Evolutionary conservation across 2,329 filamentous ascomycete species (phyloP), one percentile per base, ranked within the genome.

Genomic region (Beauveria caledonica): DNA sequence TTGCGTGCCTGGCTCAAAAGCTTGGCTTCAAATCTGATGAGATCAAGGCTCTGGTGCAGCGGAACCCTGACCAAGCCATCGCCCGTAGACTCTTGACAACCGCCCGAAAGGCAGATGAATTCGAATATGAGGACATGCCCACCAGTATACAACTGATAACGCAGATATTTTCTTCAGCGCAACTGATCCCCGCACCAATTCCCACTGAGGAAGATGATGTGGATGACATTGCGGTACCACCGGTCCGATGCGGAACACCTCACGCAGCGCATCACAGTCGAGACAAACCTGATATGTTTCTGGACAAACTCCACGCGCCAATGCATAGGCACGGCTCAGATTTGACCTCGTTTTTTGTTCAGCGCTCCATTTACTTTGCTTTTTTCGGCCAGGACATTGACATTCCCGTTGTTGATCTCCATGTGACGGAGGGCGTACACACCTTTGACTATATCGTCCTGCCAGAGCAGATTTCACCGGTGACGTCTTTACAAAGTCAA

Each of bases 21-120:
- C 55, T 63, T 39, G 56, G 63, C 9, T 60, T 63, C 15, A 48
- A 54, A 21, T 54, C 50, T 9, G n/a, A 64, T 23, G 55, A 63
- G 61, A 63, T 64, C 25, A 25, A 49, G n/a, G 52, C 50, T 19
- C 33, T 60, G 13, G 19, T 62, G 19, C n/a, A 50, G 25, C n/a
- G 19, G 17, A 48, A 59, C 40, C 63, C 59, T 2, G 59, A 63
- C 58, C 36, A 39, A 36, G 49, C 56, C 17, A 59, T 63, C 23
- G 59, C 59, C 8, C 21, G 46, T 36, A 36, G 59, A 17, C 36
- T 60, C 21, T 57, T 64, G 5, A 48, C 25, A n/a, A 58, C 60
- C 3, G 53, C 53, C 15, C 21, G 46, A 49, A 60, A 63, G 33
- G 46, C 54, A 40, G 23, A 58, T 13, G 11, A 58, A 58, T 58